Evolutionary conservation across 2,329 filamentous ascomycete genomes (phyloP), one percentile per base, ranked within the genome.

Genomic region (Thelonectria olida): DNA sequence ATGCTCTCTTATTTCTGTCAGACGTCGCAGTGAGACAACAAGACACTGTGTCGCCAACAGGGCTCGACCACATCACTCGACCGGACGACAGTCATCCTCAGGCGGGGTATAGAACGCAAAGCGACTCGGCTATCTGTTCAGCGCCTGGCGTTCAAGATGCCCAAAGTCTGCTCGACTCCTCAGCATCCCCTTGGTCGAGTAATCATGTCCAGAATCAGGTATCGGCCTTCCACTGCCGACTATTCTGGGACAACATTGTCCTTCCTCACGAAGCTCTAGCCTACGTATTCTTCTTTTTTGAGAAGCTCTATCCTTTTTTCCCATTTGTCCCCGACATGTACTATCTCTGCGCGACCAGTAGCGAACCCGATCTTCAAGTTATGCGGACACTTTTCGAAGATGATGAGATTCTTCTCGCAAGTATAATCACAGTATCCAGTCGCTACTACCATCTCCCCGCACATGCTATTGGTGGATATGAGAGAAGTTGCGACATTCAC

Each of bases 401-500:
- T 10, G 57, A 60, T 6, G 57, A 60, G 3, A 39, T 60, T 5
- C 51, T 60, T 2, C 27, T 60, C 0, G 57, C 34, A n/a, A 55
- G 57, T 10, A 17, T 60, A 5, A 49, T 60, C 3, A 55, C 57
- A 0, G 51, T 60, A 9, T 49, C 57, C 4, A 55, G 51, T 23
- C 57, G 57, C 12, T 60, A 55, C 39, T 50, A 55, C 9, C 51
- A 60, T 8, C 51, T 60, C 12, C 57, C 51, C 1, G 28, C 10
- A 10, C 13, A 45, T 54, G 22, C 51, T 4, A 13, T 60, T 4
- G 57, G 57, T 1, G 57, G 57, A 7, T 60, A 60, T 8, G 57
- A 60, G 51, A 54, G 57, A 50, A 55, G 44, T 13, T 45, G 57
- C 10, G 57, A 55, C 36, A 20, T 55, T 12, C 57, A 60, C 36